Conservation (phyloP, 495 filamentous ascomycete genomes). For the Hyaloscypha variabilis region DNA sequence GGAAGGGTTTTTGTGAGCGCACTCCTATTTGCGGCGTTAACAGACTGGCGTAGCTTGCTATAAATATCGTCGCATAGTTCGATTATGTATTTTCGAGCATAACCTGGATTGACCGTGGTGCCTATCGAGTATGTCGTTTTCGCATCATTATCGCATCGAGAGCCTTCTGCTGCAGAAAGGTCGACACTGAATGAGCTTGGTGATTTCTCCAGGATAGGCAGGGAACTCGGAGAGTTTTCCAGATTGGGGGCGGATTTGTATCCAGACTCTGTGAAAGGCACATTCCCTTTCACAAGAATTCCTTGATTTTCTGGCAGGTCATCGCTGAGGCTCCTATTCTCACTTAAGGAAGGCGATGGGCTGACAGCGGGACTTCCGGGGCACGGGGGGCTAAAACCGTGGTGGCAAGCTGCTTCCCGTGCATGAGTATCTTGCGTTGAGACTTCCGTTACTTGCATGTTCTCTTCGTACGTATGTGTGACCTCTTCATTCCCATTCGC, state of each 20-base stretch:
- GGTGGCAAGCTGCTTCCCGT: too few species aligned
- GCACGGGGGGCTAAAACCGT: too few species aligned
- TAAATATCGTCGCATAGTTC: slow-evolving; percentile 17
- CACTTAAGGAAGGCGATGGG: background rate
- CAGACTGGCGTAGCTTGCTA: background rate
- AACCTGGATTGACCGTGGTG: background rate
- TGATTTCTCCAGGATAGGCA: background rate
- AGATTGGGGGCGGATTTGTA: slow-evolving; percentile 10
- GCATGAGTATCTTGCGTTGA: too few species aligned
- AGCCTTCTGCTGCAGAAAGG: background rate
- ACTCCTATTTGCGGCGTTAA: background rate
- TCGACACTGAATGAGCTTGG: background rate
- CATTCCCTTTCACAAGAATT: background rate
- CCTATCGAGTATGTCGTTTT: slow-evolving; percentile 13
- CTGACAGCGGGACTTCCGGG: too few species aligned
- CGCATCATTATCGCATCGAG: background rate
- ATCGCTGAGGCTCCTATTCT: background rate
- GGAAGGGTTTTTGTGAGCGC: slow-evolving; percentile 5
- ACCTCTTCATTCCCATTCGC: too few species aligned
- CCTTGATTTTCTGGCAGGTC: background rate
- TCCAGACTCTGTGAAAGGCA: slow-evolving; percentile 20
- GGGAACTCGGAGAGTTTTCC: background rate
- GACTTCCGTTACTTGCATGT: too few species aligned
- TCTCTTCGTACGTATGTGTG: too few species aligned
- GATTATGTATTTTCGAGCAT: slow-evolving; percentile 6